Evolutionary conservation across 2,329 filamentous ascomycete species (phyloP).

Genomic region (Pseudogymnoascus sp.): DNA sequence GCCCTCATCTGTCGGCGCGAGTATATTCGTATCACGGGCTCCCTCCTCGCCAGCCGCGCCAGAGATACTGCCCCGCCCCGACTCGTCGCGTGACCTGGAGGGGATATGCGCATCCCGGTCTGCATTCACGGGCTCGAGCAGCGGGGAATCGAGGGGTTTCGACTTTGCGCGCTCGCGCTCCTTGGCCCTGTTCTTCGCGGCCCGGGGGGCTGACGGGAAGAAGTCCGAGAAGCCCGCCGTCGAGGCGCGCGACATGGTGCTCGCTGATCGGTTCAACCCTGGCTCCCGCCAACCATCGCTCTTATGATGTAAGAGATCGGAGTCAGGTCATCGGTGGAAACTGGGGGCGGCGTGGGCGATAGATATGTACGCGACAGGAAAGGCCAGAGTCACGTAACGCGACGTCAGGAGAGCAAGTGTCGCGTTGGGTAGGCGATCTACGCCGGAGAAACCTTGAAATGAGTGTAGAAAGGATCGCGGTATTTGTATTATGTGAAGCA

Average conservation of each 20-base stretch:
- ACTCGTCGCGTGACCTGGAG: constrained; percentile 24
- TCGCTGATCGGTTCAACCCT: constrained; percentile 9
- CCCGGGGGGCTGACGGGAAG: constrained; percentile 66
- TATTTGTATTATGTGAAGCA: background rate
- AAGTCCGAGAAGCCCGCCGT: constrained; percentile 78
- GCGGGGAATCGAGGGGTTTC: constrained; percentile 25
- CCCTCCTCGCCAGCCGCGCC: constrained; percentile 19
- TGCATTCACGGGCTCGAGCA: constrained; percentile 28
- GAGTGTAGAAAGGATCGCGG: background rate
- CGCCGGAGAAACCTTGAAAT: background rate
- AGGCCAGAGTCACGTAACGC: constrained; percentile 9
- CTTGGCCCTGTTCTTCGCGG: constrained; percentile 49
- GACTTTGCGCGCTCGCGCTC: constrained; percentile 55
- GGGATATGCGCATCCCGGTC: constrained; percentile 30
- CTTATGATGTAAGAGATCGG: constrained; percentile 1
- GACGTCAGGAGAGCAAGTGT: background rate
- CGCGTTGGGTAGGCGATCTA: constrained; percentile 6
- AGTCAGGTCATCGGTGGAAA: background rate
- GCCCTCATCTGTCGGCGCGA: constrained; percentile 42
- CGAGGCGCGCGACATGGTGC: constrained; percentile 70
- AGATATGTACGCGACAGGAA: background rate
- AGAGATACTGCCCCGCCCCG: constrained; percentile 25
- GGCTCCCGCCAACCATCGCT: constrained; percentile 10
- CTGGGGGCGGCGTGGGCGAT: background rate
- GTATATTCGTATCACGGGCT: constrained; percentile 20